These are phyloP conservation scores for Mycena sp. DNA, from an alignment of 1,284 basidiomycete species.

Conservation along the genomic window DNA sequence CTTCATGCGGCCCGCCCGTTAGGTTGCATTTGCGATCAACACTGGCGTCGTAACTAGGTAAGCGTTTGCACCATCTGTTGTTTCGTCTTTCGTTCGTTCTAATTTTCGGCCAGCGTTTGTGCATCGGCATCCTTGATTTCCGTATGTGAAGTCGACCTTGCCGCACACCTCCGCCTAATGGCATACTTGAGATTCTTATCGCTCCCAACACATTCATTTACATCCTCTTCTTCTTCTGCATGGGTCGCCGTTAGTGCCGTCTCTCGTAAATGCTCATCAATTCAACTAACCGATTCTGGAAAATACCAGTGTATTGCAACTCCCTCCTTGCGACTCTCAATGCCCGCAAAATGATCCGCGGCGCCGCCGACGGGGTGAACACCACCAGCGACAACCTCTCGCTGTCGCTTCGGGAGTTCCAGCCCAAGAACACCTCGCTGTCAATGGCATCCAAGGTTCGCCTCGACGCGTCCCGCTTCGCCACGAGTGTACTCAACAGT, in stretches of 20 bases:
- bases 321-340: conserved; percentile 65
- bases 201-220: conserved; percentile 59
- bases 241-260: conserved; percentile 55
- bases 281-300: neutral
- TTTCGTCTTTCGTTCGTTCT: neutral
- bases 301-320: conserved; percentile 43
- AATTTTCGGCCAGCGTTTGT: conserved; percentile 47
- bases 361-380: conserved; percentile 47
- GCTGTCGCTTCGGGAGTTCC: conserved; percentile 41
- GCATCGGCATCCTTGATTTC: conserved; percentile 62
- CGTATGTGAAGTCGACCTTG: conserved; percentile 39
- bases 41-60: conserved; percentile 62
- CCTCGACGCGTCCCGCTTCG: neutral
- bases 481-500: neutral
- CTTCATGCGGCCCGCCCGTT: neutral
- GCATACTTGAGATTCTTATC: conserved; percentile 45
- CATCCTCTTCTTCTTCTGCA: conserved; percentile 64
- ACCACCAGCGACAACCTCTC: conserved; percentile 52
- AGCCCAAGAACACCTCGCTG: conserved; percentile 25
- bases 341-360: conserved; percentile 58
- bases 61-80: conserved; percentile 7
- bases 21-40: conserved; percentile 64
- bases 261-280: neutral
- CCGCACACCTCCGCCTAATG: neutral
- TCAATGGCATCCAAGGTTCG: conserved; percentile 31